These are phyloP conservation scores for Coemansia sp. DNA, from an alignment of 192 early-diverging fungal genomes.

Conservation along the genomic window DNA sequence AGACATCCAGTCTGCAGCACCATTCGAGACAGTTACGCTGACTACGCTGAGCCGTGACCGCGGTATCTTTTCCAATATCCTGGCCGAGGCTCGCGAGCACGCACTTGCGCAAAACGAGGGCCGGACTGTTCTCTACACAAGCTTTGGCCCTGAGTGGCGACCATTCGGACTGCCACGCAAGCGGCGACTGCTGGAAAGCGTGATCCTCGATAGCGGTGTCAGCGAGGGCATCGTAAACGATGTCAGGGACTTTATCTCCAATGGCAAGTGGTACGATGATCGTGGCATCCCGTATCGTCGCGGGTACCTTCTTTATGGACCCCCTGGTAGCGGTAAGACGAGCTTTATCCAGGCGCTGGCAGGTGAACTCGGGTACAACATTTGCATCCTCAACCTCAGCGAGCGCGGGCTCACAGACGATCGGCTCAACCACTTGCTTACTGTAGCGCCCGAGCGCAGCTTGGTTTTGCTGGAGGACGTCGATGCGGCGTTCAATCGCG, in stretches of 20 bases:
- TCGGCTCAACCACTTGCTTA: constrained; percentile 77
- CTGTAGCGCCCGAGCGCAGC: constrained; percentile 78
- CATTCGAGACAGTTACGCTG: constrained; percentile 93
- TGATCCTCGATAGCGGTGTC: constrained; percentile 71
- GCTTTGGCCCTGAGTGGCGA: constrained; percentile 95
- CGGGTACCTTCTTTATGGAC: constrained; percentile 86
- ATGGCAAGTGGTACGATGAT: constrained; percentile 82
- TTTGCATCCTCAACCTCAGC: constrained; percentile 84
- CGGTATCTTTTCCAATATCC: constrained; percentile 70
- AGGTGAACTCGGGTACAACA: constrained; percentile 84
- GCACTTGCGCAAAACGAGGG: constrained; percentile 91
- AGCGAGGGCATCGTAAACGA: constrained; percentile 70
- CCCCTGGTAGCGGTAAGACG: constrained; percentile 91
- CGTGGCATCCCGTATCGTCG: constrained; percentile 90
- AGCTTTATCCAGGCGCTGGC: constrained; percentile 92
- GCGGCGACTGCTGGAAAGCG: constrained; percentile 70
- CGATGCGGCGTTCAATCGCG: constrained; percentile 82
- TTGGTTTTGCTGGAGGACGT: constrained; percentile 82
- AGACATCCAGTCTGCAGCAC: constrained; percentile 88
- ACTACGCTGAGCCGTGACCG: constrained; percentile 88
- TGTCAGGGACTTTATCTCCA: constrained; percentile 75
- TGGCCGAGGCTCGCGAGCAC: constrained; percentile 78
- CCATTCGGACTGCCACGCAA: constrained; percentile 93
- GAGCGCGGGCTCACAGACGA: constrained; percentile 86
- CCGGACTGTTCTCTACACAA: constrained; percentile 94